Evolutionary conservation across 2,329 filamentous ascomycete species (phyloP).

Genomic region (Amylocarpus encephaloides): DNA sequence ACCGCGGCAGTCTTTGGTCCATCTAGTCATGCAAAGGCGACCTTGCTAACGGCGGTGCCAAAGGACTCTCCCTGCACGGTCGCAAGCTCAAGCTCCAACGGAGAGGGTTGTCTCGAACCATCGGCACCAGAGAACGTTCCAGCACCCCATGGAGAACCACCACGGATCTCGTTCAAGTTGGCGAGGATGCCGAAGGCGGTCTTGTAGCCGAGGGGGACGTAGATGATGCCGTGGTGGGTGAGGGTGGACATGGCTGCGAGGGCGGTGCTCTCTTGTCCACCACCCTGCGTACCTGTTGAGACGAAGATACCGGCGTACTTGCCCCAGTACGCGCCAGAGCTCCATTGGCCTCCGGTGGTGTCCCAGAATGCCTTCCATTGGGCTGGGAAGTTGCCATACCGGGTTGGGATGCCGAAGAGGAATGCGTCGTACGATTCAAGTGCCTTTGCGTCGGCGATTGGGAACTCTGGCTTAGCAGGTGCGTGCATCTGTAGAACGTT

Average conservation of each 20-base stretch:
- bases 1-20: conserved; percentile 30
- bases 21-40: conserved; percentile 72
- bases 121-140: conserved; percentile 77
- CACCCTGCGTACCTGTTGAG: conserved; percentile 75
- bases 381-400: conserved; percentile 94
- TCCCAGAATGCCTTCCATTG: conserved; percentile 94
- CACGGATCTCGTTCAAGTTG: conserved; percentile 73
- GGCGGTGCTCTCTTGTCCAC: conserved; percentile 88
- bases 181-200: conserved; percentile 64
- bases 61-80: conserved; percentile 78
- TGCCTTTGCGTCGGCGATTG: conserved; percentile 49
- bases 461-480: conserved; percentile 65
- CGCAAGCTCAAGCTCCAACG: conserved; percentile 73
- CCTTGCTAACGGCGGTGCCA: conserved; percentile 69
- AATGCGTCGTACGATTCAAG: conserved; percentile 79
- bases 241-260: conserved; percentile 78
- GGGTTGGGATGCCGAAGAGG: conserved; percentile 89
- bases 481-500: conserved; percentile 63
- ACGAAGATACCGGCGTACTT: conserved; percentile 92
- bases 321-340: conserved; percentile 67
- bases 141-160: conserved; percentile 87
- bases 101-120: conserved; percentile 74
- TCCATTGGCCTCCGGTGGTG: conserved; percentile 80
- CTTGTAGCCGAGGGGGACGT: conserved; percentile 91
- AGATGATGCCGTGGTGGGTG: conserved; percentile 90